phyloP scores from a whole-genome alignment of 305 asterid species.

The Fraxinus angustifolia region DNA sequence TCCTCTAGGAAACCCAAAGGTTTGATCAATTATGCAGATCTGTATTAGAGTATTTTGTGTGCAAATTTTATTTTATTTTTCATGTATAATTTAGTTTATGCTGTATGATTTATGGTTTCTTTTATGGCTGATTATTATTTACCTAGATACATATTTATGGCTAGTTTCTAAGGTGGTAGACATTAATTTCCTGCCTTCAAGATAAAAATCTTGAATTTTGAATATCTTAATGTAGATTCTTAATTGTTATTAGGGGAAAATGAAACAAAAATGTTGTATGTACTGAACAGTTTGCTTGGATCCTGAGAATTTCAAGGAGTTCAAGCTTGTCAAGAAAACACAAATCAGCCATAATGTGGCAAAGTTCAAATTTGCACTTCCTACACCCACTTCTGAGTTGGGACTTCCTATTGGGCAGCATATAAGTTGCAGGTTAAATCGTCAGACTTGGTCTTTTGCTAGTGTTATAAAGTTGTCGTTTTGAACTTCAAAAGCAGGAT shows the following conservation, averaged over 20 bases:
- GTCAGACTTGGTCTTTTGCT: neutral
- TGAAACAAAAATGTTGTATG: conserved; percentile 3
- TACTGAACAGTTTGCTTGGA: conserved; percentile 61
- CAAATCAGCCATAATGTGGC: conserved; percentile 92
- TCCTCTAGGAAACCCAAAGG: conserved; percentile 70
- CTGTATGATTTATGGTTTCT: neutral
- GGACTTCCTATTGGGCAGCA: conserved; percentile 96
- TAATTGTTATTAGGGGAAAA: neutral
- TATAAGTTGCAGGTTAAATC: conserved; percentile 79
- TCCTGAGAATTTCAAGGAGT: conserved; percentile 69
- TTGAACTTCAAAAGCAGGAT: neutral
- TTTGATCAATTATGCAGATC: conserved; percentile 8
- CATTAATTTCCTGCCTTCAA: neutral
- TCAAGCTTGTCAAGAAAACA: conserved; percentile 76
- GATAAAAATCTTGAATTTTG: neutral
- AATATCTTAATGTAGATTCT: neutral
- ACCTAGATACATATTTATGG: neutral
- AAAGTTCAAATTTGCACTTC: conserved; percentile 71
- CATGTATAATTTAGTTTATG: neutral
- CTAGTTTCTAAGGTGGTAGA: neutral
- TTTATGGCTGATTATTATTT: neutral
- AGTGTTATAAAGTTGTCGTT: neutral
- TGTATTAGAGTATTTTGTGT: neutral
- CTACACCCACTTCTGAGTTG: conserved; percentile 72
- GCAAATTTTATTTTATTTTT: neutral